Base-by-base conservation (phyloP, 1,284 basidiomycete species). In the Leccinum angustisporum region DNA sequence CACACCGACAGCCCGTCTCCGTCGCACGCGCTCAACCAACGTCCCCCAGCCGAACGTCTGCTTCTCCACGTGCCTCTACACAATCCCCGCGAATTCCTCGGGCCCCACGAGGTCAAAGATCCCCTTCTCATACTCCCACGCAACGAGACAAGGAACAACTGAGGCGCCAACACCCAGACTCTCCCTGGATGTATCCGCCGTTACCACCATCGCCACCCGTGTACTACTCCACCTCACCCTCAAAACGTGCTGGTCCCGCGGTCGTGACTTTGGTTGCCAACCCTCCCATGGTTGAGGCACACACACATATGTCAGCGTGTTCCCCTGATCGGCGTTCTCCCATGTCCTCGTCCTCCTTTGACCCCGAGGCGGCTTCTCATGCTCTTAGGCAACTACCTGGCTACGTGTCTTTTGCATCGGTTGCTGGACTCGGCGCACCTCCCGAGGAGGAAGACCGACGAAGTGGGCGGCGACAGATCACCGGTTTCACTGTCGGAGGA, bases 401-500 rank as follows among this genome's bases (percentile, higher is more conserved):
- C 1, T 90, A 89, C 66, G 85, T 90, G 36, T 83, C 81, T 18
- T 90, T 90, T 65, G 80, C 86, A 34, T 82, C 78, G 60, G 81
- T 90, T 10, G 87, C 88, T 73, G 88, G 88, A n/a, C 77, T 90
- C 30, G 88, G 88, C 0, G 78, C 77, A 16, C 88, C 87, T 4
- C 82, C 83, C 0, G 84, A 72, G 52, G 70, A 71, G 56, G 72
- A 71, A 56, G 72, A 74, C 25, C 62, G 67, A 54, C 65, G 65
- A 7, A 16, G 40, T 56, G 61, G 53, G 13, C 69, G 67, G 14
- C 64, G 30, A 50, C 56, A 63, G 18, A 30, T 60, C 1, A 10
- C 56, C 4, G 55, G 60, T 18, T 62, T 73, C 55, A 52, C 56
- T 36, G 46, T 70, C n/a, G 68, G 70, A 2, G 63, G 61, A 14